A percentile compares a stretch with the other conserved stretches of the same genome.
Evolutionary conservation across 1,139 yeast genomes (phyloP).

Genomic region (Yamadazyma diddensiae): DNA sequence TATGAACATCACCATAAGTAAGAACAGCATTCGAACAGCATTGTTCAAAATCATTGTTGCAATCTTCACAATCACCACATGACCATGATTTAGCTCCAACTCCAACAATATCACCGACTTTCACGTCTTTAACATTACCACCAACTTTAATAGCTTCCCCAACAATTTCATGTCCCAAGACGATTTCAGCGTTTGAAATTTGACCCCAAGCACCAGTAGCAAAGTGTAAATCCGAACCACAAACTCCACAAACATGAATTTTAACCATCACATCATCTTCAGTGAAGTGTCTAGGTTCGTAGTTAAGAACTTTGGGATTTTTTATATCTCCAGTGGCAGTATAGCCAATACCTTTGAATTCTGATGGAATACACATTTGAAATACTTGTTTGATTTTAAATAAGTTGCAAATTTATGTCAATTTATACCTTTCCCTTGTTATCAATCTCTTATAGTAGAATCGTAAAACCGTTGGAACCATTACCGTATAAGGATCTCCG

Average conservation of each 20-base stretch:
- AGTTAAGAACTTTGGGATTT: conserved; percentile 37
- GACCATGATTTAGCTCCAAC: too few relatives aligned
- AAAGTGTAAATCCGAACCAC: conserved; percentile 57
- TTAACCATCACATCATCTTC: conserved; percentile 45
- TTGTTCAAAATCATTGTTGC: too few relatives aligned
- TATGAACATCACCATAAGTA: too few relatives aligned
- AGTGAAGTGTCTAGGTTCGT: conserved; percentile 28
- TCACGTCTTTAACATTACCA: conserved; percentile 41
- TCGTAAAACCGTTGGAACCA: too few relatives aligned
- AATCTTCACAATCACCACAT: too few relatives aligned
- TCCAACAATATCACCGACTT: conserved; percentile 58
- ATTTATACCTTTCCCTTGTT: too few relatives aligned
- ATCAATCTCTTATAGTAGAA: too few relatives aligned
- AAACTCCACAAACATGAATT: conserved; percentile 53
- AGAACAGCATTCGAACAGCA: too few relatives aligned
- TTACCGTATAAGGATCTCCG: too few relatives aligned
- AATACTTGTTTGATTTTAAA: too few relatives aligned
- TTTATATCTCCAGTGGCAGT: conserved; percentile 32
- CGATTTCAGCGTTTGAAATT: conserved; percentile 13
- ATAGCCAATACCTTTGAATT: conserved; percentile 40
- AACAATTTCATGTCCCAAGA: conserved; percentile 50
- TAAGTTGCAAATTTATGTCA: too few relatives aligned
- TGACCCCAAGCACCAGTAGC: conserved; percentile 44
- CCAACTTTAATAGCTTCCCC: conserved; percentile 52
- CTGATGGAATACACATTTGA: conserved; percentile 18